phyloP scores from a whole-genome alignment of 345 rosid genomes.

The Hirschfeldia incana region DNA sequence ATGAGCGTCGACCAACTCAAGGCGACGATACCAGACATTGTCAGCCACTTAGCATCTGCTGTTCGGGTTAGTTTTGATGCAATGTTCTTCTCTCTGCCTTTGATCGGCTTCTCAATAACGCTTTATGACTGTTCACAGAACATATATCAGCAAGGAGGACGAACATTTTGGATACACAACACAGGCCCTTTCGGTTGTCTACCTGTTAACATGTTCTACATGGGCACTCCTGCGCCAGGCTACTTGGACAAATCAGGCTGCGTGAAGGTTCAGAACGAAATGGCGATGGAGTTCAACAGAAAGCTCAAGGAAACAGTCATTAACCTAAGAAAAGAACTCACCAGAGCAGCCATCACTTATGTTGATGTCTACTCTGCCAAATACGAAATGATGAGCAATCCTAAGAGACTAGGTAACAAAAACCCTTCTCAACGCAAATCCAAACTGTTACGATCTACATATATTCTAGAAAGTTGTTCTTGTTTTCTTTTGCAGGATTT shows the following conservation, averaged over 20 bases:
- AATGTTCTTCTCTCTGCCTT: constrained; percentile 2
- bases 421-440: not conserved
- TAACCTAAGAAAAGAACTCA: constrained; percentile 60
- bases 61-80: constrained; percentile 54
- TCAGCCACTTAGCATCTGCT: constrained; percentile 77
- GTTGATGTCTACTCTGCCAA: constrained; percentile 82
- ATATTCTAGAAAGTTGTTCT: not conserved
- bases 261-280: constrained; percentile 71
- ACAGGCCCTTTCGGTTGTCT: constrained; percentile 91
- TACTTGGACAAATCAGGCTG: constrained; percentile 73
- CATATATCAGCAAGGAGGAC: constrained; percentile 53
- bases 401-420: constrained; percentile 57
- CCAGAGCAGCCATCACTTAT: constrained; percentile 66
- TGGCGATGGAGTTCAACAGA: constrained; percentile 74
- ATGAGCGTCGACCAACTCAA: constrained; percentile 70
- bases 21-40: constrained; percentile 67
- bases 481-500: constrained; percentile 46
- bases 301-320: constrained; percentile 61
- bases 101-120: not conserved
- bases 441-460: not conserved
- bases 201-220: constrained; percentile 71
- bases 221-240: constrained; percentile 61
- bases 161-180: constrained; percentile 75
- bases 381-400: constrained; percentile 64
- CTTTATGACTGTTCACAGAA: constrained; percentile 33